Evolutionary conservation across 257 asterid genomes (phyloP).

Genomic region (Anisodus acutangulus): DNA sequence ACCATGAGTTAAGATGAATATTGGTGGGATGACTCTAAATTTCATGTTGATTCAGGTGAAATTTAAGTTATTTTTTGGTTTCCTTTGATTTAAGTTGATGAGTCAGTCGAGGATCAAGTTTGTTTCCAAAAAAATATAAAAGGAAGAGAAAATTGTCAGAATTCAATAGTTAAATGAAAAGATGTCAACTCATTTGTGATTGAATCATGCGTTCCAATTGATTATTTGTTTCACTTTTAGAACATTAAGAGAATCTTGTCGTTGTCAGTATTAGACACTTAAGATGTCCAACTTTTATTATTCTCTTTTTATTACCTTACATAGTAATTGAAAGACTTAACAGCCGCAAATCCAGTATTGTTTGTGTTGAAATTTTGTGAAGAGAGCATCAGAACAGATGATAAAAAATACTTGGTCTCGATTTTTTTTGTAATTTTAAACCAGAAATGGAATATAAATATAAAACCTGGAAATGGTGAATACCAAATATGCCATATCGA

Average conservation of each 20-base stretch:
- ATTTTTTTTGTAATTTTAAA: neutral
- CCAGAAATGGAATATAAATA: neutral
- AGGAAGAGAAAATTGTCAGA: neutral
- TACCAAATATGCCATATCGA: neutral
- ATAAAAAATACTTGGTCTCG: neutral
- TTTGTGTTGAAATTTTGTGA: neutral
- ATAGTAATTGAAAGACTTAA: neutral
- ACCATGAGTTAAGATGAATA: neutral
- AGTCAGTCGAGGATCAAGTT: neutral
- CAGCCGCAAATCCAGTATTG: conserved; percentile 17
- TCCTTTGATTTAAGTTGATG: too few relatives aligned
- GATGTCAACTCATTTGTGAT: conserved; percentile 13
- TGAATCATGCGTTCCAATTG: neutral
- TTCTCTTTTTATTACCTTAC: neutral
- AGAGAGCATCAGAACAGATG: neutral
- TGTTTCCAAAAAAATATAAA: neutral
- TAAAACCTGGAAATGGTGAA: neutral
- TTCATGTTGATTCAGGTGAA: neutral
- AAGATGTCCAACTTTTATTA: neutral
- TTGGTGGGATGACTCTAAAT: neutral
- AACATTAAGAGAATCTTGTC: conserved; percentile 26
- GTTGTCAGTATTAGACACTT: neutral
- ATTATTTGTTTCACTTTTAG: conserved; percentile 2
- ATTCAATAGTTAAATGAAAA: neutral
- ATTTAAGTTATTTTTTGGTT: too few relatives aligned